Conservation (phyloP, 208 protist genomes). For the Leishmania lainsoni region DNA sequence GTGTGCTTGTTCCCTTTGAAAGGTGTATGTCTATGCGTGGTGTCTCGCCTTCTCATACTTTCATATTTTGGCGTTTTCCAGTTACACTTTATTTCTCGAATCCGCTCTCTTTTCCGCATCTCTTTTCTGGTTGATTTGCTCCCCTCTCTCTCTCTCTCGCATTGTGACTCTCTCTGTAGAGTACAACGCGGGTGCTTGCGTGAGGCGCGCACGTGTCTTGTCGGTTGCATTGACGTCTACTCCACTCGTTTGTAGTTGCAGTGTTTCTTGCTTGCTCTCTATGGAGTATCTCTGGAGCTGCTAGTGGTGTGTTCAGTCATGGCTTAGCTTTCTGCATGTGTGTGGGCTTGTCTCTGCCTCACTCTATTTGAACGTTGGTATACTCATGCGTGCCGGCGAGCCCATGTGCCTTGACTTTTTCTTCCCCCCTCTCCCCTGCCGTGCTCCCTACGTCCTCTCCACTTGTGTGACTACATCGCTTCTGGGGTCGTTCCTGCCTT, state of each 20-base stretch:
- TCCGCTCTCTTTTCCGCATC: background rate
- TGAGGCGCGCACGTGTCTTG: background rate
- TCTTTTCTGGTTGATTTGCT: background rate
- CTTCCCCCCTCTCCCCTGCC: background rate
- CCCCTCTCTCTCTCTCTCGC: background rate
- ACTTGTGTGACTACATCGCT: background rate
- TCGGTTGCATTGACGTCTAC: background rate
- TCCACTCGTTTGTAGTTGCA: background rate
- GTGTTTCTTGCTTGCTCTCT: background rate
- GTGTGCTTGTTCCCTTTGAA: background rate
- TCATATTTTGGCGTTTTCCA: background rate
- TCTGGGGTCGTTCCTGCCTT: background rate
- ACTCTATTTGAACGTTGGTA: background rate
- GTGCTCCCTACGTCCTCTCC: background rate
- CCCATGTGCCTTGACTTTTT: background rate
- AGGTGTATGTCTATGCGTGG: background rate
- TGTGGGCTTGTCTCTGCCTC: background rate
- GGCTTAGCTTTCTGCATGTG: background rate
- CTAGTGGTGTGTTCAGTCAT: background rate
- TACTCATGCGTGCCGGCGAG: background rate
- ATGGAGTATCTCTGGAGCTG: background rate
- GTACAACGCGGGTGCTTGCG: background rate
- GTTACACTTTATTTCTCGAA: background rate
- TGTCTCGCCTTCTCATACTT: background rate
- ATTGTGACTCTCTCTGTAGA: background rate